Evolutionary conservation across 2,329 filamentous ascomycete genomes (phyloP).

Genomic region (Xylaria sp.): DNA sequence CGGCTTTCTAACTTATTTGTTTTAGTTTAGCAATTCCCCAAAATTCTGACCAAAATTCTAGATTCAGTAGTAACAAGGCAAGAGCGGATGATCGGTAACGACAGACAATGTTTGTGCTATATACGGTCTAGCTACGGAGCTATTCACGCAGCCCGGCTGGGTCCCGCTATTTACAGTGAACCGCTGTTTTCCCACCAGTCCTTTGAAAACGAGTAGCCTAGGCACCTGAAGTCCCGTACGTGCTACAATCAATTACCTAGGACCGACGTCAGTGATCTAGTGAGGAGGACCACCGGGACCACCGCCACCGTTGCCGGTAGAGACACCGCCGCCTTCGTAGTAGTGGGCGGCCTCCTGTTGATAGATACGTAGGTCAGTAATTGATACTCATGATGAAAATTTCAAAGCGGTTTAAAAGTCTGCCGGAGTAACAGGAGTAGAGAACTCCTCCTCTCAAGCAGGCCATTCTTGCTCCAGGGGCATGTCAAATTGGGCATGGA

Average conservation of each 20-base stretch:
- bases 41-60: too few relatives aligned
- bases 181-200: neutral
- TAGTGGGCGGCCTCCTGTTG: conserved; percentile 42
- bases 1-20: neutral
- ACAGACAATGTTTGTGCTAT: conserved; percentile 25
- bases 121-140: conserved; percentile 2
- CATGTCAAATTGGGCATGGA: neutral
- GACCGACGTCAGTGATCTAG: neutral
- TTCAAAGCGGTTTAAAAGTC: too few relatives aligned
- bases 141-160: conserved; percentile 1
- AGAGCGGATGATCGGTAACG: conserved; percentile 8
- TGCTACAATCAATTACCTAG: conserved; percentile 7
- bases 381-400: neutral
- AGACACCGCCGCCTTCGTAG: conserved; percentile 45
- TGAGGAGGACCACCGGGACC: conserved; percentile 18
- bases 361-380: neutral
- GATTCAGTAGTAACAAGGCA: neutral
- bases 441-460: neutral
- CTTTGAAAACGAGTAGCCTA: neutral
- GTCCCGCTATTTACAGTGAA: neutral
- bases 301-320: conserved; percentile 37
- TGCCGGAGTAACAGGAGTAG: neutral
- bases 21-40: too few relatives aligned
- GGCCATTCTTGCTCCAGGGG: neutral
- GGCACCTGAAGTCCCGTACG: neutral